A percentile compares a stretch with the other conserved stretches of the same genome.
These are phyloP conservation scores for Boletales sp. DNA, from an alignment of 768 basidiomycete species.

Conservation along the genomic window DNA sequence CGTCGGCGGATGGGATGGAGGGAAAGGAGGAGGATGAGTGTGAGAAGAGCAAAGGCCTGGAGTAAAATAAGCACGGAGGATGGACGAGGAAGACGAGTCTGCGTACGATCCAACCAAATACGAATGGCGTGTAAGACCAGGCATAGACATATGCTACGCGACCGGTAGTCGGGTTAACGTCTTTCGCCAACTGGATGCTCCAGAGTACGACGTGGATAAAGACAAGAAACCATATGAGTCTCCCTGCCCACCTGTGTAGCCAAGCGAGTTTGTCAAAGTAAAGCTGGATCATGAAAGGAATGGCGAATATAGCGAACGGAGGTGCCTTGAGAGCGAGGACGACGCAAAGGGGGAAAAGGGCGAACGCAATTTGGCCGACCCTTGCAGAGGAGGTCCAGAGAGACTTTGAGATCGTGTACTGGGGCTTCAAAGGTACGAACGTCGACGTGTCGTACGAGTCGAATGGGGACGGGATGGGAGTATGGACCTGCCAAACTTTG, in stretches of 20 bases:
- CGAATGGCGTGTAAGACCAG: constrained; percentile 58
- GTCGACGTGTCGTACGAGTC: constrained; percentile 27
- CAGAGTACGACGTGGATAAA: constrained; percentile 61
- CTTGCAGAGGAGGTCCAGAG: constrained; percentile 71
- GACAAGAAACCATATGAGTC: constrained; percentile 64
- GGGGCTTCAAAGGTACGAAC: constrained; percentile 41
- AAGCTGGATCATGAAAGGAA: constrained; percentile 58
- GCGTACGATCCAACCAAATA: constrained; percentile 57
- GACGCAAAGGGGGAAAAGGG: constrained; percentile 66
- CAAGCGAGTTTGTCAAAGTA: constrained; percentile 72
- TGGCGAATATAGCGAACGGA: constrained; percentile 69
- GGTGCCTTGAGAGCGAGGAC: constrained; percentile 68
- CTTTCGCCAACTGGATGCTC: constrained; percentile 61
- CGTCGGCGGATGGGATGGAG: constrained; percentile 46
- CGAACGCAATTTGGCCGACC: constrained; percentile 67
- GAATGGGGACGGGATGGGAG: constrained; percentile 20
- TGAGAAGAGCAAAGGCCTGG: constrained; percentile 56
- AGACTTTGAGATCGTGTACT: constrained; percentile 61
- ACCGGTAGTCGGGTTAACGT: constrained; percentile 42
- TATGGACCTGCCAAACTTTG: constrained; percentile 41
- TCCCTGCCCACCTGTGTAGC: constrained; percentile 69
- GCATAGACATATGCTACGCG: constrained; percentile 47
- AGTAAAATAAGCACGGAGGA: constrained; percentile 1
- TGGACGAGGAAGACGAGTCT: constrained; percentile 5
- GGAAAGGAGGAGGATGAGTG: constrained; percentile 50